Percentiles rank a stretch among this genome's conserved stretches.
Evolutionary conservation across 768 basidiomycete genomes (phyloP).

Genomic region (Tephrocybe rancida): DNA sequence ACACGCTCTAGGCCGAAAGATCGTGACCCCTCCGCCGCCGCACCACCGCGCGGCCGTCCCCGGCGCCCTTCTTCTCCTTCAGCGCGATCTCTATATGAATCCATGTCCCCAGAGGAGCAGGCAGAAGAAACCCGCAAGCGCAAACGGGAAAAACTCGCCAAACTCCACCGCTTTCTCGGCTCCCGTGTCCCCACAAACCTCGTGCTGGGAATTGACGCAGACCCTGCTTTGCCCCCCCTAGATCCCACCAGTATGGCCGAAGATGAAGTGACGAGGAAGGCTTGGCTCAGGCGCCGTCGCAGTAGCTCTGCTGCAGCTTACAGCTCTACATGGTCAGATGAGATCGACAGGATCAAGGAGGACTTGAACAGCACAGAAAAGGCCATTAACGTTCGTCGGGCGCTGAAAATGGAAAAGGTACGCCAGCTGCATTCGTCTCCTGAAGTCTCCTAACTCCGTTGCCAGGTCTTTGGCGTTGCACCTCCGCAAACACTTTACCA

Average conservation of each 20-base stretch:
- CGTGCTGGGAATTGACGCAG: slow-evolving; percentile 50
- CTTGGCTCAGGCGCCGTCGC: slow-evolving; percentile 51
- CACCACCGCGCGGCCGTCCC: slow-evolving; percentile 23
- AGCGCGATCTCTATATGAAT: slow-evolving; percentile 49
- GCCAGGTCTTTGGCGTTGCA: slow-evolving; percentile 77
- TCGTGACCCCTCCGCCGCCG: slow-evolving; percentile 6
- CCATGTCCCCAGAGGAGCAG: slow-evolving; percentile 51
- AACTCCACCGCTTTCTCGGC: slow-evolving; percentile 85
- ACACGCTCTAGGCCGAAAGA: slow-evolving; percentile 24
- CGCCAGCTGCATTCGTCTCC: slow-evolving; percentile 13
- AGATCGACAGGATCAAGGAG: slow-evolving; percentile 65
- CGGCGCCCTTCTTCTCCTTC: slow-evolving; percentile 38
- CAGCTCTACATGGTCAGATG: slow-evolving; percentile 51
- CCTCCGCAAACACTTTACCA: slow-evolving; percentile 83
- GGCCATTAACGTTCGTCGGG: slow-evolving; percentile 76
- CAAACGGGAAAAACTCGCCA: slow-evolving; percentile 78
- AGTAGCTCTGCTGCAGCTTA: slow-evolving; percentile 56
- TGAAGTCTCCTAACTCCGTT: neutral
- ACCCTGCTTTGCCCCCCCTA: slow-evolving; percentile 28
- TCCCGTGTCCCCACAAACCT: slow-evolving; percentile 74
- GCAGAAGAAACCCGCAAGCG: slow-evolving; percentile 65
- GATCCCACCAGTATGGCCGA: slow-evolving; percentile 23
- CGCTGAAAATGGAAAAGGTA: slow-evolving; percentile 89
- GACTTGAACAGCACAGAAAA: slow-evolving; percentile 75
- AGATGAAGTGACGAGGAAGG: slow-evolving; percentile 33